Evolutionary conservation across 305 asterid genomes (phyloP).

Genomic region (Solanum hybrid): DNA sequence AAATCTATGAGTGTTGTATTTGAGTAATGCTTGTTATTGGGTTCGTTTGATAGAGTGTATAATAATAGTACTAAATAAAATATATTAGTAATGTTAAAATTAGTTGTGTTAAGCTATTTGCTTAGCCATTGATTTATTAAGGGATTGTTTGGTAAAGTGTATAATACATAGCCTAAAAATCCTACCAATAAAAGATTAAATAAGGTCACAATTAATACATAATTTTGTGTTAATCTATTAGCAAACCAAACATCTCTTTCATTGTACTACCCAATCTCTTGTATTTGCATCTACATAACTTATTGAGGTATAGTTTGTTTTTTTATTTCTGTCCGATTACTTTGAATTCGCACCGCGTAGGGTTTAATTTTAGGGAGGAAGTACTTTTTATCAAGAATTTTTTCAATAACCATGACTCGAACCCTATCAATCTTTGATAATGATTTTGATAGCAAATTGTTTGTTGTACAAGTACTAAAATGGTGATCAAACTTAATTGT

Average conservation of each 20-base stretch:
- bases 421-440: background rate
- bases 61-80: background rate
- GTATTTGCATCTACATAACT: background rate
- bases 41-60: background rate
- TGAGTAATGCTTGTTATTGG: background rate
- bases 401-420: background rate
- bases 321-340: accelerated
- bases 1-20: background rate
- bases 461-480: background rate
- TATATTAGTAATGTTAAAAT: background rate
- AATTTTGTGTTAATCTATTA: background rate
- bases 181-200: background rate
- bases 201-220: background rate
- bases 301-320: background rate
- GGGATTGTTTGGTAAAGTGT: background rate
- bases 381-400: accelerated
- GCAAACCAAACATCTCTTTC: background rate
- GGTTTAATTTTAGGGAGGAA: accelerated
- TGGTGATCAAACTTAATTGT: background rate
- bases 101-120: background rate
- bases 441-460: background rate
- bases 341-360: accelerated
- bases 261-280: background rate
- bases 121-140: background rate
- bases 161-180: background rate